phyloP scores from a whole-genome alignment of 1,284 basidiomycete genomes.

The Agaricales sp. region DNA sequence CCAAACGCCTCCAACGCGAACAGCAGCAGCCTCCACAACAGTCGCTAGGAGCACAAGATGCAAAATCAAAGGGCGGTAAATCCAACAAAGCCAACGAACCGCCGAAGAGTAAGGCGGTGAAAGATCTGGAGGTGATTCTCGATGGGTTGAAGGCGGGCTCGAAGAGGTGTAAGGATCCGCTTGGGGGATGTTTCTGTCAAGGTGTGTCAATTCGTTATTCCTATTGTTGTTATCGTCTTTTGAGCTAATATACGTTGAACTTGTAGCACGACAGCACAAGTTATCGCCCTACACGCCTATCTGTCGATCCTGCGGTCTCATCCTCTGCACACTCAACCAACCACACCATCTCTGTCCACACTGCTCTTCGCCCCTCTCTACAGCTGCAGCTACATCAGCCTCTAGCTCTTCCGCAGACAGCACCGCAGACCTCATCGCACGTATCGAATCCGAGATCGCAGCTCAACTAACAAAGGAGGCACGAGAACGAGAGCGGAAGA shows the following conservation, averaged over 20 bases:
- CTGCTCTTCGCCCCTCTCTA: conserved; percentile 33
- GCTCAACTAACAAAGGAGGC: conserved; percentile 37
- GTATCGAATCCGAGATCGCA: conserved; percentile 33
- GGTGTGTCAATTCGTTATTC: conserved; percentile 23
- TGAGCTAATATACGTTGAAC: conserved; percentile 2
- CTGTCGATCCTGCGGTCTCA: conserved; percentile 49
- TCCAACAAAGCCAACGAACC: conserved; percentile 15
- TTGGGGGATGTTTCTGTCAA: conserved; percentile 61
- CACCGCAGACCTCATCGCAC: conserved; percentile 27
- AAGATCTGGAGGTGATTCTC: conserved; percentile 30
- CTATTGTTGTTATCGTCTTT: background rate
- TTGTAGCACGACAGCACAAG: conserved; percentile 43
- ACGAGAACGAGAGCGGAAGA: conserved; percentile 30
- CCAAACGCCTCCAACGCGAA: conserved; percentile 33
- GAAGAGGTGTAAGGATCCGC: conserved; percentile 34
- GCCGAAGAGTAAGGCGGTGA: conserved; percentile 33
- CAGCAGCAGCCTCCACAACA: conserved; percentile 14
- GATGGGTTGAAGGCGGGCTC: conserved; percentile 20
- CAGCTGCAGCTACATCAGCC: conserved; percentile 7
- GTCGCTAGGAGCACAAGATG: conserved; percentile 4
- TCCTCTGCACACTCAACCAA: conserved; percentile 48
- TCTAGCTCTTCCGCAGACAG: conserved; percentile 16
- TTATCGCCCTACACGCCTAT: conserved; percentile 46
- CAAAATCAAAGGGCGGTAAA: conserved; percentile 18
- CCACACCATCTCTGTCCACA: conserved; percentile 49